These are phyloP conservation scores for Asterionellopsis glacialis DNA, from an alignment of 108 stramenopile species.

Conservation along the genomic window DNA sequence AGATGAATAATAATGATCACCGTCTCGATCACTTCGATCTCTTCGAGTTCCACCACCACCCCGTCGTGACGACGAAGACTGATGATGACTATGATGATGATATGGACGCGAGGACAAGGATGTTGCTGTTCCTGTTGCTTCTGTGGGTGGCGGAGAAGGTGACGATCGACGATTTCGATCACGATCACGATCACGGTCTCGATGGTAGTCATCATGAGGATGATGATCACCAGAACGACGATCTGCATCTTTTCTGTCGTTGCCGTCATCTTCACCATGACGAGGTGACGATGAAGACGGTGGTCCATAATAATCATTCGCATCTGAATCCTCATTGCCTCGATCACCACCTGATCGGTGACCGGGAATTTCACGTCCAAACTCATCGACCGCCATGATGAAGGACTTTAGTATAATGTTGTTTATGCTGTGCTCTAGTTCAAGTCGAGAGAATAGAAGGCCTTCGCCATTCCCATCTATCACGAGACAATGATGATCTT, in stretches of 20 bases:
- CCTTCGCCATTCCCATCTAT: too few relatives aligned
- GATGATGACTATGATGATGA: too few relatives aligned
- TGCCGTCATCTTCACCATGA: conserved; percentile 5
- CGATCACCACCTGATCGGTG: conserved; percentile 14
- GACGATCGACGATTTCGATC: background rate
- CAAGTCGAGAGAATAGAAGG: too few relatives aligned
- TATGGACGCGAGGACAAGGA: too few relatives aligned
- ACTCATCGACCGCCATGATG: conserved; percentile 70
- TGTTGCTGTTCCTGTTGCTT: too few relatives aligned
- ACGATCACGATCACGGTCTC: background rate
- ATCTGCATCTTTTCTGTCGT: conserved; percentile 4
- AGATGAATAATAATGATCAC: background rate
- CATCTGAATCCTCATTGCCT: conserved; percentile 7
- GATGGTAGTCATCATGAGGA: background rate
- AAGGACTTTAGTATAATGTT: too few relatives aligned
- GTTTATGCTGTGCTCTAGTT: too few relatives aligned
- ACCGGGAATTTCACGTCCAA: conserved; percentile 63
- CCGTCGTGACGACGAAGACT: too few relatives aligned
- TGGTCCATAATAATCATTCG: conserved; percentile 1
- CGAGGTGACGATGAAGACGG: conserved; percentile 15
- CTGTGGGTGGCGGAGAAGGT: too few relatives aligned
- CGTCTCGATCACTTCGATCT: background rate
- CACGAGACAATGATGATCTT: too few relatives aligned
- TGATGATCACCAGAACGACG: background rate
- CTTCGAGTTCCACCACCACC: too few relatives aligned